Evolutionary conservation across 1,284 basidiomycete genomes (phyloP).

Genomic region (Irpex sp.): DNA sequence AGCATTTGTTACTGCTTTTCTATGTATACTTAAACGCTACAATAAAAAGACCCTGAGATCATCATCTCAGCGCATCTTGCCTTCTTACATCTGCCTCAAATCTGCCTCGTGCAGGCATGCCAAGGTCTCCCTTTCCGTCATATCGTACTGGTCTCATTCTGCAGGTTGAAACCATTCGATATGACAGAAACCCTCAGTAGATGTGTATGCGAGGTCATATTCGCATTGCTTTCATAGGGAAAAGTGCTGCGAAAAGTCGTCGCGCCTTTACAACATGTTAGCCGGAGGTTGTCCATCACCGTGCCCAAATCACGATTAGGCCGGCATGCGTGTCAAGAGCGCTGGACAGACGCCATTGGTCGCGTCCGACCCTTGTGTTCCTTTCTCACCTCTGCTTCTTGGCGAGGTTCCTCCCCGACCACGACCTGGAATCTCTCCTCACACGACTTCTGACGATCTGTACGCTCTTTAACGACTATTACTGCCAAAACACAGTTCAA

Average conservation of each 20-base stretch:
- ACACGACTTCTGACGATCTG: slow-evolving; percentile 1
- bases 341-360: slow-evolving; percentile 7
- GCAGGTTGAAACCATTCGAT: background rate
- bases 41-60: background rate
- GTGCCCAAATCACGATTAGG: background rate
- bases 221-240: background rate
- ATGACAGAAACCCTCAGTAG: background rate
- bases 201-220: background rate
- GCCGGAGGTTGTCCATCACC: background rate
- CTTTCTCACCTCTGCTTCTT: background rate
- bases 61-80: background rate
- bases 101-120: background rate
- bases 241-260: background rate
- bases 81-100: background rate
- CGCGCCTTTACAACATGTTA: background rate
- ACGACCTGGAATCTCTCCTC: background rate
- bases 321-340: slow-evolving; percentile 6
- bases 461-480: background rate
- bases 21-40: too few species aligned
- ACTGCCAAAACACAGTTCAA: background rate
- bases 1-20: slow-evolving; percentile 11
- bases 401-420: background rate
- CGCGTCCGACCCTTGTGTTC: background rate
- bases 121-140: background rate
- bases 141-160: background rate